Conservation (phyloP, 225 moss, liverwort and hornwort species). For the Antitrichia curtipendula region DNA sequence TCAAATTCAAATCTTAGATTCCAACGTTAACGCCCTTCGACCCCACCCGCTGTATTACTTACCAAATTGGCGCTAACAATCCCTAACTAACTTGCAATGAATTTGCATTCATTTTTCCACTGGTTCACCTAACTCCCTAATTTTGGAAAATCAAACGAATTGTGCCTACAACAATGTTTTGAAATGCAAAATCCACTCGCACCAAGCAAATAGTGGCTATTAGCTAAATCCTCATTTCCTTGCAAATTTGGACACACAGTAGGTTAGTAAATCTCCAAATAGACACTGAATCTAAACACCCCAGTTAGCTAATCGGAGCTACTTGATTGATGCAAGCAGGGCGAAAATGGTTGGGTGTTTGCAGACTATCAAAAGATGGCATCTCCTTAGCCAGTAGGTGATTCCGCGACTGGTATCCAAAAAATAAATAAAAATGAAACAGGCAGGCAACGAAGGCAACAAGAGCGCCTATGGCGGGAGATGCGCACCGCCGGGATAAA, state of each 20-base stretch:
- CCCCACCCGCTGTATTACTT: neutral
- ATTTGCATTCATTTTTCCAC: neutral
- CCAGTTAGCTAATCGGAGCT: neutral
- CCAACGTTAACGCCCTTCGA: neutral
- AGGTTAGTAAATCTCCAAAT: neutral
- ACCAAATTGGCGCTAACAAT: neutral
- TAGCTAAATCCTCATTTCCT: neutral
- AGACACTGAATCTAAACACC: neutral
- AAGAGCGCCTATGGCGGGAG: neutral
- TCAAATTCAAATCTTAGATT: neutral
- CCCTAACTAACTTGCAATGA: neutral
- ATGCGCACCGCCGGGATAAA: slow-evolving; percentile 17
- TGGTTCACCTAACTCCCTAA: too few species aligned
- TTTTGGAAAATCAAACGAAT: neutral
- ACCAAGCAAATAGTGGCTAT: neutral
- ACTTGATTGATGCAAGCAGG: neutral
- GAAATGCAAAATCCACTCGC: neutral
- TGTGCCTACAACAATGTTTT: neutral
- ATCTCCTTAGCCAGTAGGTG: neutral
- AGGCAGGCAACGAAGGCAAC: neutral
- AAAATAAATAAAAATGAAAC: neutral
- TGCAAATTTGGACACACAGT: neutral
- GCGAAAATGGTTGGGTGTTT: neutral
- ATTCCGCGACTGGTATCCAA: neutral
- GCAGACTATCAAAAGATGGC: too few species aligned